Evolutionary conservation across 352 stramenopile species (phyloP).

Genomic region (Aphanomyces cochlioides): DNA sequence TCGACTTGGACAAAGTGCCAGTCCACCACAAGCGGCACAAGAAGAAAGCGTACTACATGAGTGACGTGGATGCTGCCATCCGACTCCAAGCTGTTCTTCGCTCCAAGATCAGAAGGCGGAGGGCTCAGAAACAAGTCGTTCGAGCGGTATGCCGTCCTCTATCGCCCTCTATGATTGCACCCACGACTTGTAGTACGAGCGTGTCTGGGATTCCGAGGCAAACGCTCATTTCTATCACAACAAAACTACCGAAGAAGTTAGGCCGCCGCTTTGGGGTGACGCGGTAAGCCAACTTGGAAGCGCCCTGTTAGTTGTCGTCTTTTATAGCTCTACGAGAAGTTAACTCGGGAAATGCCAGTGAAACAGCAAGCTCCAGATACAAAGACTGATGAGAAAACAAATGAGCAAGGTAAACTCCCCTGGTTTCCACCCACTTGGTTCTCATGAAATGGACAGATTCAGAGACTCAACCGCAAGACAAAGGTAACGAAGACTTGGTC

Average conservation of each 20-base stretch:
- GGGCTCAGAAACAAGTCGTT: constrained; percentile 43
- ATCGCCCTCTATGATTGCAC: not conserved
- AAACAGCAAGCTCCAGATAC: constrained; percentile 16
- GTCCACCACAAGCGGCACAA: constrained; percentile 31
- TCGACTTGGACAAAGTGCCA: constrained; percentile 6
- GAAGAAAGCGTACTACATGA: constrained; percentile 36
- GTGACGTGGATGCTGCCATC: constrained; percentile 41
- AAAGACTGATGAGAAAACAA: too few species aligned
- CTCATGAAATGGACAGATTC: too few species aligned
- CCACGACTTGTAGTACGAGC: constrained; percentile 46
- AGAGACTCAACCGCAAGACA: too few species aligned
- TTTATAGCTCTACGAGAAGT: too few species aligned
- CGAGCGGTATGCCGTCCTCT: constrained; percentile 36
- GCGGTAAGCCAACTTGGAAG: constrained; percentile 33
- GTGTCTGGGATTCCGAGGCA: constrained; percentile 62
- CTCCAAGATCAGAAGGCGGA: constrained; percentile 20
- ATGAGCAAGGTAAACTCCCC: too few species aligned
- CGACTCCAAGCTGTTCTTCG: constrained; percentile 56
- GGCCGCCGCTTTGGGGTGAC: constrained; percentile 47
- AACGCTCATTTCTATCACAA: constrained; percentile 79
- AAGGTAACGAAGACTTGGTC: too few species aligned
- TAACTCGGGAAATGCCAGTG: too few species aligned
- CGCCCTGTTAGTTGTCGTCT: too few species aligned
- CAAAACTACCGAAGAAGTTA: constrained; percentile 54
- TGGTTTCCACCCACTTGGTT: too few species aligned